phyloP scores from a whole-genome alignment of 2,329 filamentous ascomycete genomes.

The Neofusicoccum kwambonambiense region DNA sequence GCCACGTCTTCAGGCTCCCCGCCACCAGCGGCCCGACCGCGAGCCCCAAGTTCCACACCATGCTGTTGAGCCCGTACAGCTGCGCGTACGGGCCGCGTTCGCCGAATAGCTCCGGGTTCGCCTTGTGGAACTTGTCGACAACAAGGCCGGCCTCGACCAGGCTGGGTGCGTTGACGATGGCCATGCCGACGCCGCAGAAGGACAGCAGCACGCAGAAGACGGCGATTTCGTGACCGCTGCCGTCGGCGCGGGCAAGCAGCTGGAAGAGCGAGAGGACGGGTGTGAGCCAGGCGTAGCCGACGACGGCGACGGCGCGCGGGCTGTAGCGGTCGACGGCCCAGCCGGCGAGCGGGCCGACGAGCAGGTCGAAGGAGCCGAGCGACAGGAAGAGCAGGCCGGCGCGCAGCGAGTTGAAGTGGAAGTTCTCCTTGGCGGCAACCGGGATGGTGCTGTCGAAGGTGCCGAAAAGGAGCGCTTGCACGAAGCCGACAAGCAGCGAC shows the following conservation, averaged over 20 bases:
- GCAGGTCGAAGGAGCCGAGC: slow-evolving; percentile 43
- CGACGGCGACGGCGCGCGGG: slow-evolving; percentile 42
- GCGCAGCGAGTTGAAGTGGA: slow-evolving; percentile 44
- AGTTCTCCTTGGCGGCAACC: slow-evolving; percentile 43
- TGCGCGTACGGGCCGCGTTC: slow-evolving; percentile 61
- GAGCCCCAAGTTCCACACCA: slow-evolving; percentile 61
- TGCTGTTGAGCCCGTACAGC: slow-evolving; percentile 63
- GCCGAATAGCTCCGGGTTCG: slow-evolving; percentile 57
- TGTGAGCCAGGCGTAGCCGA: slow-evolving; percentile 45
- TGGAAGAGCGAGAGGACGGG: slow-evolving; percentile 28
- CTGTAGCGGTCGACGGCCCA: slow-evolving; percentile 49
- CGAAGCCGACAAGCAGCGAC: slow-evolving; percentile 38
- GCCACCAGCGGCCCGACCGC: slow-evolving; percentile 60
- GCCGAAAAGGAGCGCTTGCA: slow-evolving; percentile 44
- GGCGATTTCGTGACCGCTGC: slow-evolving; percentile 37
- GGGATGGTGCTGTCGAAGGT: slow-evolving; percentile 52
- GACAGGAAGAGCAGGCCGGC: slow-evolving; percentile 49
- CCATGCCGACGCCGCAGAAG: slow-evolving; percentile 53
- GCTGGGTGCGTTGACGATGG: slow-evolving; percentile 53
- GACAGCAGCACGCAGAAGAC: slow-evolving; percentile 48
- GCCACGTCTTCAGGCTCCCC: slow-evolving; percentile 50
- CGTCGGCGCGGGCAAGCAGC: neutral
- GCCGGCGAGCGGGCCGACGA: slow-evolving; percentile 48
- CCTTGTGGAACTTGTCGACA: slow-evolving; percentile 55
- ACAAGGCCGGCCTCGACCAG: slow-evolving; percentile 59